Percentiles rank a stretch among this genome's conserved stretches.
These are phyloP conservation scores for Entrophospora sp. DNA, from an alignment of 192 early-diverging fungal genomes.

Conservation along the genomic window DNA sequence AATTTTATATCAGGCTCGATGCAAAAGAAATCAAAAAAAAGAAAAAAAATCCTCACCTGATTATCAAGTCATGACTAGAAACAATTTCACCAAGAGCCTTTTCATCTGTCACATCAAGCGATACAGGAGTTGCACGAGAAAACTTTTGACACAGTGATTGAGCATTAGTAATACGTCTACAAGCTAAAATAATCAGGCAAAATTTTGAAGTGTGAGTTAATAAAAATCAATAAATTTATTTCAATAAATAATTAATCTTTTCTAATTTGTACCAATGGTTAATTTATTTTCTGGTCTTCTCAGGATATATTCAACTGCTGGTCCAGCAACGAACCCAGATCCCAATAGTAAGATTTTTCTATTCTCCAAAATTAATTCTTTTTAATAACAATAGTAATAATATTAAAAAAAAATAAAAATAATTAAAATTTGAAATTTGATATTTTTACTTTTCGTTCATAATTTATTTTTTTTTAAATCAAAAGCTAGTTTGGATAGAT, in stretches of 20 bases:
- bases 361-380: too few species aligned
- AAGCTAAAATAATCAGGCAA: conserved; percentile 43
- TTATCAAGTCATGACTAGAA: conserved; percentile 78
- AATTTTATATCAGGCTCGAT: too few species aligned
- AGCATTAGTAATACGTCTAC: conserved; percentile 67
- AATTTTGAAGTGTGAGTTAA: not conserved
- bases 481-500: too few species aligned
- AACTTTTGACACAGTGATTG: conserved; percentile 57
- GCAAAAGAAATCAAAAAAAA: too few species aligned
- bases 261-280: conserved; percentile 61
- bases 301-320: conserved; percentile 85
- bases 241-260: not conserved
- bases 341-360: conserved; percentile 92
- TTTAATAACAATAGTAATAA: too few species aligned
- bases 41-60: too few species aligned
- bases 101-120: conserved; percentile 75
- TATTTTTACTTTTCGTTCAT: too few species aligned
- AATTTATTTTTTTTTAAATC: too few species aligned
- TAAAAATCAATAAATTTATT: not conserved
- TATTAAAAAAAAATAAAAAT: too few species aligned
- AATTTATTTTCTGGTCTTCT: conserved; percentile 79
- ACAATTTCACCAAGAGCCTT: conserved; percentile 62
- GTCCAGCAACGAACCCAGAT: conserved; percentile 93
- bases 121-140: conserved; percentile 52
- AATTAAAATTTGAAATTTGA: too few species aligned